phyloP scores from a whole-genome alignment of 139 green algal species.

The Chlorella sorokiniana region DNA sequence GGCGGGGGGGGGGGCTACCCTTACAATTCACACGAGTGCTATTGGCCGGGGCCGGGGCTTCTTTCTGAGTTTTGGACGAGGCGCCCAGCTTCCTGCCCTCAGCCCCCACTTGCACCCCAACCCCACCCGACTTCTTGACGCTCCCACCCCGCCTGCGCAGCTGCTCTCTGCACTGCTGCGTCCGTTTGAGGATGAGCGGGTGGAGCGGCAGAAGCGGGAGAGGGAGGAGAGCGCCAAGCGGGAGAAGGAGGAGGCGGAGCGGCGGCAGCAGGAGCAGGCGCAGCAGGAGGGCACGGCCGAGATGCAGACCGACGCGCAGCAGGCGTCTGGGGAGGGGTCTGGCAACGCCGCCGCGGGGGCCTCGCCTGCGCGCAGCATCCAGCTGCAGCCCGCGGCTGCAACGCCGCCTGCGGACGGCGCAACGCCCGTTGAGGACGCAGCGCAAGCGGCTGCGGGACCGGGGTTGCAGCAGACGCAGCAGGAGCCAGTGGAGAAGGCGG shows the following conservation, averaged over 20 bases:
- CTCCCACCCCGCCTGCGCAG: neutral
- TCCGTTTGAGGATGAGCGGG: conserved; percentile 26
- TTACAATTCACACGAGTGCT: no score
- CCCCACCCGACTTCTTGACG: no score
- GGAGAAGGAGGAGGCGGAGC: neutral
- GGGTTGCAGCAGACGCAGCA: no score
- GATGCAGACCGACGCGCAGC: conserved; percentile 30
- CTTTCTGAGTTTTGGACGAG: no score
- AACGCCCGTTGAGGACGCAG: neutral
- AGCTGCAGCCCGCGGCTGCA: neutral
- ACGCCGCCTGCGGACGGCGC: no score
- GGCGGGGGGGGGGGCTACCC: no score
- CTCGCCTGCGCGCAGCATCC: neutral
- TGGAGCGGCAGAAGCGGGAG: conserved; percentile 10
- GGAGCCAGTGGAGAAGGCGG: neutral
- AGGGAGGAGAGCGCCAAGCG: neutral
- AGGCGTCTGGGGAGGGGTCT: neutral
- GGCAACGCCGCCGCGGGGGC: neutral
- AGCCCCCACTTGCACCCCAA: no score
- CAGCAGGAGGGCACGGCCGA: neutral
- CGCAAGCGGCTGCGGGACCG: neutral
- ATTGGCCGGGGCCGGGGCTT: no score
- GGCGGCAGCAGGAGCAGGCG: neutral
- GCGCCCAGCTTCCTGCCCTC: no score
- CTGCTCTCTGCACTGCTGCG: conserved; percentile 34